These are phyloP conservation scores for Venustampulla echinocandica DNA, from an alignment of 495 filamentous ascomycete species.

Conservation along the genomic window DNA sequence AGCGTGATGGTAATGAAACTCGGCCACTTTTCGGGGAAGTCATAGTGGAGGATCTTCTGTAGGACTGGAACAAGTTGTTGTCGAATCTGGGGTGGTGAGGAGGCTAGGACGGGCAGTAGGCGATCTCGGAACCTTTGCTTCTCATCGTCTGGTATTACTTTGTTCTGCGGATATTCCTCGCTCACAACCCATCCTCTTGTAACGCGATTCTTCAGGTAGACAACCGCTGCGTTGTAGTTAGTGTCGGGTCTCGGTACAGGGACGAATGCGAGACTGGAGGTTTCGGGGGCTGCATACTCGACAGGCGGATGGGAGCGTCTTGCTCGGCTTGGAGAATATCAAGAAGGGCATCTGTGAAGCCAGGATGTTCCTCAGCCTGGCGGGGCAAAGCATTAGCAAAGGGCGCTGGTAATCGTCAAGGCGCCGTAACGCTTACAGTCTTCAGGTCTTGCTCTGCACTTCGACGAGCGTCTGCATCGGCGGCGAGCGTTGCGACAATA, in stretches of 20 bases:
- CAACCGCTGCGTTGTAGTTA: slow-evolving; percentile 57
- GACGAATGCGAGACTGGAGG: no score
- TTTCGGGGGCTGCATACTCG: slow-evolving; percentile 53
- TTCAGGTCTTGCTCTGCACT: slow-evolving; percentile 89
- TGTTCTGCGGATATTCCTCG: slow-evolving; percentile 58
- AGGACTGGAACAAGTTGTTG: slow-evolving; percentile 86
- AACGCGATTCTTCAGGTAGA: slow-evolving; percentile 96
- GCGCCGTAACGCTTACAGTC: slow-evolving; percentile 54
- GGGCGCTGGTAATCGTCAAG: slow-evolving; percentile 9
- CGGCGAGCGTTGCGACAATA: slow-evolving; percentile 77
- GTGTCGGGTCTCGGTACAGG: slow-evolving; percentile 5
- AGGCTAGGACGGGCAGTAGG: slow-evolving; percentile 78
- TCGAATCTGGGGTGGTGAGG: slow-evolving; percentile 69
- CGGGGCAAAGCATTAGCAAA: slow-evolving; percentile 14
- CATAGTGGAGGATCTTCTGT: slow-evolving; percentile 89
- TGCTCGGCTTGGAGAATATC: slow-evolving; percentile 85
- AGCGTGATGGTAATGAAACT: slow-evolving; percentile 84
- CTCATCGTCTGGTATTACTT: slow-evolving; percentile 75
- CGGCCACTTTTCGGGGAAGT: slow-evolving; percentile 93
- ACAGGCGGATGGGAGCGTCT: slow-evolving; percentile 72
- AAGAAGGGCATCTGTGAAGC: slow-evolving; percentile 83
- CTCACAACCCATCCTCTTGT: slow-evolving; percentile 76
- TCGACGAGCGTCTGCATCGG: slow-evolving; percentile 75
- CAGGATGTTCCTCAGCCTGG: slow-evolving; percentile 83
- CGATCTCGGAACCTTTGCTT: slow-evolving; percentile 81